Evolutionary conservation across 2,329 filamentous ascomycete species (phyloP), one percentile per base, ranked within the genome.

Genomic region (Cladosporium sp.): DNA sequence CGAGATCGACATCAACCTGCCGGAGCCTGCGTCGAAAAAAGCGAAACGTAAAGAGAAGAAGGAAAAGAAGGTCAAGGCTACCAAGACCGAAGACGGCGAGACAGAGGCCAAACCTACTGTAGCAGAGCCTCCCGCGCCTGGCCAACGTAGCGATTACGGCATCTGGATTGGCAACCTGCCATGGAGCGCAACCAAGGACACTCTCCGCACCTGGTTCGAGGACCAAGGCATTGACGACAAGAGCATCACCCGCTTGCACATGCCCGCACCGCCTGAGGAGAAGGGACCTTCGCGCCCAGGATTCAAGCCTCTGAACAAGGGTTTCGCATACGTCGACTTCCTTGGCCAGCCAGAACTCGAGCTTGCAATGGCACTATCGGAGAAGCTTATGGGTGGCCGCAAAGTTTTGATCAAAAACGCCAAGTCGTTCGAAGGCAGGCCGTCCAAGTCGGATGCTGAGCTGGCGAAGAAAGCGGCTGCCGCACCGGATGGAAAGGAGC

Each of bases 281-380:
- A 57, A 55, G 25, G 5, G 69, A 69, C 37, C 66, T 69, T 20
- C 69, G 19, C 20, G 54, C 14, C 76, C 76, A 64, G 79, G 77
- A 64, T 74, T 74, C 36, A 84, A 81, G 67, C 75, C 82, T 20
- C 79, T 87, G 67, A 99, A 97, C 78, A 93, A 89, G 75, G 95
- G 94, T 15, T 99, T 97, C 71, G 94, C 94, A 57, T 99, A 99
- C 71, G 86, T 99, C 64, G 95, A 99, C 73, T 96, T 99, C 71
- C 79, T 85, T 47, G 88, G 83, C 22, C 70, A 79, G 19, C 82
- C 87, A 40, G 83, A 86, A 43, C 83, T 92, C 69, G 79, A 91
- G 36, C 84, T 87, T n/a, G 92, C 92, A 49, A 82, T 97, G 63
- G 88, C 85, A 2, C 79, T 97, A 40, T 95, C 89, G n/a, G 94